Base-by-base conservation (phyloP, 2,329 filamentous ascomycete genomes). In the Cordyceps fumosorosea region DNA sequence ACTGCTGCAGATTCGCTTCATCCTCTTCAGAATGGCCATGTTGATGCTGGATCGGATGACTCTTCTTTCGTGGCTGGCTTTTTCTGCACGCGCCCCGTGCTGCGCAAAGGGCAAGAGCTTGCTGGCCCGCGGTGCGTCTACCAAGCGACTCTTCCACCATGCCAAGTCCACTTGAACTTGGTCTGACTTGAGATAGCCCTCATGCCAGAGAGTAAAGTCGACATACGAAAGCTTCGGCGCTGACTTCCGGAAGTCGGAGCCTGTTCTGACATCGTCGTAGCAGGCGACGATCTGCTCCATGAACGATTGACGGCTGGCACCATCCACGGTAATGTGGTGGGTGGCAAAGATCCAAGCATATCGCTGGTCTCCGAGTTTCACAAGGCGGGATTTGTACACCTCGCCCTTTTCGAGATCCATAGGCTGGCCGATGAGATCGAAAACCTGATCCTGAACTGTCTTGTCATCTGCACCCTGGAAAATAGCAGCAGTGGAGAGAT, bases 341-440 rank as follows among this genome's bases (percentile, higher is more conserved):
- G 54, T 56, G 18, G 54, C 54, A 18, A 56, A 56, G 42, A 56
- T 56, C 54, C 54, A 56, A 5, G 54, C 54, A 47, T 56, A 47
- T 3, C 42, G 54, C 14, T 20, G 24, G 8, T 34, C 2, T 3
- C 18, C 54, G n/a, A 47, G 29, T 7, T 56, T 56, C 1, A 56
- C 54, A 8, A 56, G 54, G 34, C 54, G 40, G 3, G 54, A 56
- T 12, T 40, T 40, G 22, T 56, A 56, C 8, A 47, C 54, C 22
- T 56, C 24, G n/a, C 54, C 54, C n/a, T 47, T 56, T 47, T 56
- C 54, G 12, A 56, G 54, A 26, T 56, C 54, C 54, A 56, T 56
- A 10, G 40, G 54, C 16, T 56, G 40, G 10, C 54, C 42, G 26
- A 56, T 47, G 18, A 56, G 42, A 26, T 56, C 42, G 7, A 34